Conservation (phyloP, 208 protist species). For the Histomonas meleagridis region DNA sequence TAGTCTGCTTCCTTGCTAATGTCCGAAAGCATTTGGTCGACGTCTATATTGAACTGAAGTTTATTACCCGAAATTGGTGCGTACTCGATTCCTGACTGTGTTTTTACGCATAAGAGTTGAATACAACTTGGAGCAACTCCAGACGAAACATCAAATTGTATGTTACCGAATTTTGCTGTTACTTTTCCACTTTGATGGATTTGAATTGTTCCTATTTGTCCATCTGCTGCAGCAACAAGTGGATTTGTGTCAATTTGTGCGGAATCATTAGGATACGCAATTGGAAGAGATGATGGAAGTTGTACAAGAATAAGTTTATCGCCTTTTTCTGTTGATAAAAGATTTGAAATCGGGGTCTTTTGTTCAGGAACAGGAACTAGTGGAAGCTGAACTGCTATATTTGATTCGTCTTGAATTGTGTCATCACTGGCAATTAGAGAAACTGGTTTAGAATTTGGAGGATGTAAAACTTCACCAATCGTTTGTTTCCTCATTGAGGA, state of each 20-base stretch:
- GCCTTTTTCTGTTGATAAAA: too few species aligned
- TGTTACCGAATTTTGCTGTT: slow-evolving; percentile 8
- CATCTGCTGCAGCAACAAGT: background rate
- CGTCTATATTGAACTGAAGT: background rate
- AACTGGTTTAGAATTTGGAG: too few species aligned
- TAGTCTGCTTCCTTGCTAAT: background rate
- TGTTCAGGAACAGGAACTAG: too few species aligned
- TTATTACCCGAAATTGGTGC: background rate
- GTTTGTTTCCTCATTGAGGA: too few species aligned
- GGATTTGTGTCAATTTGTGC: background rate
- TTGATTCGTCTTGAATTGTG: too few species aligned
- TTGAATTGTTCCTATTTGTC: background rate
- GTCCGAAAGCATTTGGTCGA: background rate
- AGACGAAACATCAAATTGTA: background rate
- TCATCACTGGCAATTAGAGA: too few species aligned
- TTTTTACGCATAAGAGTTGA: background rate
- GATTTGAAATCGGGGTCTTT: too few species aligned
- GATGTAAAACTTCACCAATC: too few species aligned
- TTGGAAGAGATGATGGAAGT: background rate
- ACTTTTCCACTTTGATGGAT: slow-evolving; percentile 20
- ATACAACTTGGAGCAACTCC: background rate
- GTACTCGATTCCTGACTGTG: background rate
- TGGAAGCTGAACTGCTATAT: too few species aligned
- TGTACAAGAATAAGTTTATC: background rate
- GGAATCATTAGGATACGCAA: background rate